phyloP scores from a whole-genome alignment of 2,329 filamentous ascomycete species.

The Amphichorda felina region DNA sequence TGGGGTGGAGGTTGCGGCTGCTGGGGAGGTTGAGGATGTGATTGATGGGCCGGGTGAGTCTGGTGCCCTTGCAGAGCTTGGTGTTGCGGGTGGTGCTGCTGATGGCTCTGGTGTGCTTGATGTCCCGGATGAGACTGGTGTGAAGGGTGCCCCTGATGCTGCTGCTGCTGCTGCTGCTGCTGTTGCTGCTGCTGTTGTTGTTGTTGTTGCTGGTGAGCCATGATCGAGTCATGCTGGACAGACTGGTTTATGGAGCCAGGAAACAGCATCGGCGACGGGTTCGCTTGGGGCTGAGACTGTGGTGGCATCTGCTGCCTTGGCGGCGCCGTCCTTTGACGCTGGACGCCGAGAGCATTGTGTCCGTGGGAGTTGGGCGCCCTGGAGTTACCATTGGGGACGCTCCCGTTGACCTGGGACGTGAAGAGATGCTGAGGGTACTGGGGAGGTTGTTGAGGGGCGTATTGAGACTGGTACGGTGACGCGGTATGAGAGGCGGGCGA shows the following conservation, averaged over 20 bases:
- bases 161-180: conserved; percentile 14
- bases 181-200: conserved; percentile 12
- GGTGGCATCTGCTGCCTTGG: conserved; percentile 32
- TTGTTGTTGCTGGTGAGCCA: conserved; percentile 26
- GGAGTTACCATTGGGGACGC: conserved; percentile 34
- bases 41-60: conserved; percentile 14
- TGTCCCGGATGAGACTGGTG: conserved; percentile 11
- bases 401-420: conserved; percentile 32
- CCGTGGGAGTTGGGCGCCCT: conserved; percentile 29
- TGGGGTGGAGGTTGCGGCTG: conserved; percentile 12
- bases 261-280: conserved; percentile 23
- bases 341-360: conserved; percentile 31
- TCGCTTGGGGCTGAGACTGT: conserved; percentile 24
- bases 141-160: conserved; percentile 13
- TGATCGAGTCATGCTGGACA: conserved; percentile 27
- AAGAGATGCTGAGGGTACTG: conserved; percentile 41
- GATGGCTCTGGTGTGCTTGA: conserved; percentile 9
- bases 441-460: conserved; percentile 38
- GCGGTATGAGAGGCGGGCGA: conserved; percentile 42
- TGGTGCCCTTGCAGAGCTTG: conserved; percentile 14
- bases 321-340: conserved; percentile 30
- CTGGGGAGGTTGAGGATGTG: conserved; percentile 16
- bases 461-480: conserved; percentile 43
- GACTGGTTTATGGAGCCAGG: conserved; percentile 25
- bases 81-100: conserved; percentile 15